A percentile compares a stretch with the other conserved stretches of the same genome.
Evolutionary conservation across 2,329 filamentous ascomycete genomes (phyloP).

Genomic region (Teratosphaeriaceae sp.): DNA sequence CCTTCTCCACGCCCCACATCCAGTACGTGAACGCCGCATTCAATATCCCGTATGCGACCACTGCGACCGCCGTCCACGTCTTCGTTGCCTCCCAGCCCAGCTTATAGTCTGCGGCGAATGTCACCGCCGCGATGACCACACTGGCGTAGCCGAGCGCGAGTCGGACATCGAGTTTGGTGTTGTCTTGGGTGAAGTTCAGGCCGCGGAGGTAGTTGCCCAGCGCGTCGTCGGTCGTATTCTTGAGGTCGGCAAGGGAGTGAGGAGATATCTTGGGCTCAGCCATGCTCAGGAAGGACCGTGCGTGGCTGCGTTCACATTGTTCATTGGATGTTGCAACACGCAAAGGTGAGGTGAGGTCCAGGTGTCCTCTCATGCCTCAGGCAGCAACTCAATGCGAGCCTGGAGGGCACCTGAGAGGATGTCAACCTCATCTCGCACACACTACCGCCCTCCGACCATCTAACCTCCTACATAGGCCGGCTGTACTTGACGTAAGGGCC

Average conservation of each 20-base stretch:
- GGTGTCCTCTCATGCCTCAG: too few relatives aligned
- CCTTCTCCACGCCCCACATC: conserved; percentile 77
- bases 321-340: too few relatives aligned
- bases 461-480: too few relatives aligned
- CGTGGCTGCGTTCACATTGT: too few relatives aligned
- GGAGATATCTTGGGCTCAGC: conserved; percentile 29
- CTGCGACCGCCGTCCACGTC: conserved; percentile 70
- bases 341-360: too few relatives aligned
- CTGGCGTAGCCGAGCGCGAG: conserved; percentile 77
- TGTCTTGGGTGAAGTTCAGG: conserved; percentile 75
- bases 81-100: conserved; percentile 85
- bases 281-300: too few relatives aligned
- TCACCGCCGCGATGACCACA: conserved; percentile 70
- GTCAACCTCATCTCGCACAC: too few relatives aligned
- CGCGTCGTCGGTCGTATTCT: conserved; percentile 93
- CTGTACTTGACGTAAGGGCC: too few relatives aligned
- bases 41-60: conserved; percentile 69
- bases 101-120: conserved; percentile 89
- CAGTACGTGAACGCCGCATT: conserved; percentile 76
- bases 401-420: too few relatives aligned
- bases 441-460: too few relatives aligned
- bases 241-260: conserved; percentile 62
- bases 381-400: too few relatives aligned
- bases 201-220: conserved; percentile 89
- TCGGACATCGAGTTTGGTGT: conserved; percentile 74